A percentile compares a stretch with the other conserved stretches of the same genome.
Conservation (phyloP, 805 yeast genomes). For the Priceomyces castillae region DNA sequence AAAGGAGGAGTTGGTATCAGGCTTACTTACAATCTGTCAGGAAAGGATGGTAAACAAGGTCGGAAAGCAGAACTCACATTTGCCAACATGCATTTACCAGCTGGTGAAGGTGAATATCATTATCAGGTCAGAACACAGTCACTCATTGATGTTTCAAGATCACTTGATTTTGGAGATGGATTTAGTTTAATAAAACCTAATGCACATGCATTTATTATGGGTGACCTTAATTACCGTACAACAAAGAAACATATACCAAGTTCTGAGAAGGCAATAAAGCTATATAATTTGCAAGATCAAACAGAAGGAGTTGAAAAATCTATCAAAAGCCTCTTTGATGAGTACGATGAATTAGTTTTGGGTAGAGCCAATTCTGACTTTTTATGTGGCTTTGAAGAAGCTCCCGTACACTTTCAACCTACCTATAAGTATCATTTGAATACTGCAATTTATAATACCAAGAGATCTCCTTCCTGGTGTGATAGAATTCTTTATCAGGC, state of each 20-base stretch:
- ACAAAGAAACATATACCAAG: slow-evolving; percentile 17
- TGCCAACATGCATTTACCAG: slow-evolving; percentile 70
- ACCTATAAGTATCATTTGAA: slow-evolving; percentile 67
- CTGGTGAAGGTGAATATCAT: slow-evolving; percentile 64
- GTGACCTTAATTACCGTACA: slow-evolving; percentile 83
- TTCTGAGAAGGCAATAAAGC: slow-evolving; percentile 14
- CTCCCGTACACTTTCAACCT: slow-evolving; percentile 65
- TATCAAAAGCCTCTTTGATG: slow-evolving; percentile 21
- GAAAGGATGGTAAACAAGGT: slow-evolving; percentile 14
- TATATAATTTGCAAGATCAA: slow-evolving; percentile 25
- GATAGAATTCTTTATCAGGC: slow-evolving; percentile 69
- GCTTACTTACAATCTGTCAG: slow-evolving; percentile 29
- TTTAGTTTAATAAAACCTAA: slow-evolving; percentile 49
- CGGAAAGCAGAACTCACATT: slow-evolving; percentile 49
- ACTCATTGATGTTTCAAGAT: slow-evolving; percentile 46
- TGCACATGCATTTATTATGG: slow-evolving; percentile 68
- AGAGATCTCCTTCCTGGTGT: slow-evolving; percentile 85
- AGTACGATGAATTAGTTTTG: slow-evolving; percentile 50
- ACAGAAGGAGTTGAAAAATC: slow-evolving; percentile 7
- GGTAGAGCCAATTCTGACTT: slow-evolving; percentile 43
- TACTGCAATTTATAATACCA: slow-evolving; percentile 50
- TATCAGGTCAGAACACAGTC: slow-evolving; percentile 52
- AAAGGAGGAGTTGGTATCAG: slow-evolving; percentile 76
- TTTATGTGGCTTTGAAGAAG: slow-evolving; percentile 66
- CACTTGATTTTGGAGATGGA: slow-evolving; percentile 58